Evolutionary conservation across 2,329 filamentous ascomycete genomes (phyloP).

Genomic region (Westerdykella sp.): DNA sequence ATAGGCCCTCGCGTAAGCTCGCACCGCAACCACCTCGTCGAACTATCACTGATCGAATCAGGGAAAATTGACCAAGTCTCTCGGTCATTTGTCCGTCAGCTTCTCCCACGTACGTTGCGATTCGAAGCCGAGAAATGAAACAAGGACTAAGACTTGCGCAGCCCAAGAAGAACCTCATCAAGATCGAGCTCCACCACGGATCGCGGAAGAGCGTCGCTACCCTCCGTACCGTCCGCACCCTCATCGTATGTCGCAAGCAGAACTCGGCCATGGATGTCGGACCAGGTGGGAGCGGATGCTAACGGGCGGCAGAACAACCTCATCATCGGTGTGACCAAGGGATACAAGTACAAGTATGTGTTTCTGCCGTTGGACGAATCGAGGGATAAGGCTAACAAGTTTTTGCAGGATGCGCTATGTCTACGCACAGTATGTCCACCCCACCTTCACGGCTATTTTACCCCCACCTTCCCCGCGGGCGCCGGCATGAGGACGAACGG

Average conservation of each 20-base stretch:
- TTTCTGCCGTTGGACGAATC: not conserved
- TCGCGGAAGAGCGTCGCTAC: conserved; percentile 95
- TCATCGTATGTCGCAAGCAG: conserved; percentile 55
- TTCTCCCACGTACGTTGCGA: conserved; percentile 60
- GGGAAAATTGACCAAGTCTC: conserved; percentile 96
- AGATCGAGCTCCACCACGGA: conserved; percentile 98
- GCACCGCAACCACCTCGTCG: conserved; percentile 6
- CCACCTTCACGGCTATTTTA: not conserved
- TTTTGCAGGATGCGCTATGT: conserved; percentile 82
- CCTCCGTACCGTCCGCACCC: conserved; percentile 92
- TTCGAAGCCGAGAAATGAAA: conserved; percentile 1
- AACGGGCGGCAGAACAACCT: conserved; percentile 65
- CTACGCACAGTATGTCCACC: conserved; percentile 66
- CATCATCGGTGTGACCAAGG: conserved; percentile 96
- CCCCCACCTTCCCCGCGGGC: not conserved
- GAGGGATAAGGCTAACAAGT: conserved; percentile 7
- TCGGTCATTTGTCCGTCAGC: conserved; percentile 92
- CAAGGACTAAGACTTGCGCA: conserved; percentile 16
- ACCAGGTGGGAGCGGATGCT: conserved; percentile 8
- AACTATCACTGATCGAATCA: conserved; percentile 22
- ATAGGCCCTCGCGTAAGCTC: conserved; percentile 30
- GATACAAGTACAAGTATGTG: conserved; percentile 86
- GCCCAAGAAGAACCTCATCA: conserved; percentile 78
- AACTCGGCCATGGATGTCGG: not conserved
- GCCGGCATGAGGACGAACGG: not conserved